A percentile compares a stretch with the other conserved stretches of the same genome.
Conservation (phyloP, 257 asterid genomes). For the Jaltomata sinuosa region DNA sequence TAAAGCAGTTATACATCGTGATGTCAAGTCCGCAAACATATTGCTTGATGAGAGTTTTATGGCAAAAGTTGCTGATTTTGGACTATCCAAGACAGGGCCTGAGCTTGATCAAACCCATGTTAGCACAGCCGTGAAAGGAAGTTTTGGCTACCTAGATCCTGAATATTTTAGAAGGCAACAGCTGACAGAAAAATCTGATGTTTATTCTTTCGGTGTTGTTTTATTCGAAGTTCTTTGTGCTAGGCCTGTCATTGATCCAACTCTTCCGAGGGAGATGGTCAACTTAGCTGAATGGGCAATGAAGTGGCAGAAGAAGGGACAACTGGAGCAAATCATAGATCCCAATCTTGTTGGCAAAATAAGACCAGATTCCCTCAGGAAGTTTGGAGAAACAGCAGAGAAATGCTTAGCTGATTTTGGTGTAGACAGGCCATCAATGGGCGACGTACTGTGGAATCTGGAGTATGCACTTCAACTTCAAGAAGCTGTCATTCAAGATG, state of each 20-base stretch:
- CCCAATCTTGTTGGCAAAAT: slow-evolving; percentile 41
- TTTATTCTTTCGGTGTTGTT: slow-evolving; percentile 74
- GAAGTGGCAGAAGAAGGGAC: slow-evolving; percentile 72
- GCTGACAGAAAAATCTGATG: slow-evolving; percentile 71
- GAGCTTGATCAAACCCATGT: slow-evolving; percentile 86
- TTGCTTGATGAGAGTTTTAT: slow-evolving; percentile 70
- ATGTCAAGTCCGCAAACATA: slow-evolving; percentile 80
- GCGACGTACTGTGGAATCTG: slow-evolving; percentile 78
- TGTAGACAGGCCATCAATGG: slow-evolving; percentile 71
- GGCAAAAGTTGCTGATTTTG: slow-evolving; percentile 84
- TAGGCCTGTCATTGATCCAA: slow-evolving; percentile 72
- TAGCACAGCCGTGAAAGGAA: slow-evolving; percentile 79
- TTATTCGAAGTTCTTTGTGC: slow-evolving; percentile 70
- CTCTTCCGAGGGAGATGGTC: slow-evolving; percentile 77
- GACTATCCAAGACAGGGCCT: slow-evolving; percentile 75
- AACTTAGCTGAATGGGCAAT: slow-evolving; percentile 85
- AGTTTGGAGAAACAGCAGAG: slow-evolving; percentile 76
- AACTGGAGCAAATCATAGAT: slow-evolving; percentile 54
- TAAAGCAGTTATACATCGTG: slow-evolving; percentile 72
- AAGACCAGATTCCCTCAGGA: slow-evolving; percentile 62
- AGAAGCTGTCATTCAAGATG: slow-evolving; percentile 43
- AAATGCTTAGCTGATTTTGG: slow-evolving; percentile 77
- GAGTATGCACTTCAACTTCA: slow-evolving; percentile 82
- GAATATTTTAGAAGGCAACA: slow-evolving; percentile 83
- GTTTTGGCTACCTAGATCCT: slow-evolving; percentile 77